phyloP scores from a whole-genome alignment of 75 land plant genomes.

The Cunninghamia lanceolata region DNA sequence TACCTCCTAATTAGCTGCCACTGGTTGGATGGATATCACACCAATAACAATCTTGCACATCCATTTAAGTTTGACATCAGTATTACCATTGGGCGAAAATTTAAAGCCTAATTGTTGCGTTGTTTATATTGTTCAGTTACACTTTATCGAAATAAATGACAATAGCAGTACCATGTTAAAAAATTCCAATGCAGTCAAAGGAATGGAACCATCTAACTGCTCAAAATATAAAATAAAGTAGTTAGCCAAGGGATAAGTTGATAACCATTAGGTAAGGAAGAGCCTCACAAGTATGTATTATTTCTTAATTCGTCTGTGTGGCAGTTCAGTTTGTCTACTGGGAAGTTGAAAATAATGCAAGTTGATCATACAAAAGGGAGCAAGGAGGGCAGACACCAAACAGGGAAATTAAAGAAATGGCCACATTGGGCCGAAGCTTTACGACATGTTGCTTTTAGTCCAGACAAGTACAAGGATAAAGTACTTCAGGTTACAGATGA shows the following conservation, averaged over 20 bases:
- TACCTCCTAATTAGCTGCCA: too few relatives aligned
- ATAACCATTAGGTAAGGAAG: background rate
- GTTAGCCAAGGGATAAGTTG: background rate
- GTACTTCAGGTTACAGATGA: constrained; percentile 30
- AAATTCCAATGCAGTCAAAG: background rate
- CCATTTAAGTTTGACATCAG: too few relatives aligned
- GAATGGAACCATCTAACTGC: background rate
- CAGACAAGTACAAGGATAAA: constrained; percentile 27
- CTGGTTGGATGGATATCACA: too few relatives aligned
- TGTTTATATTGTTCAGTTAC: too few relatives aligned
- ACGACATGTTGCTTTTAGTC: constrained; percentile 29
- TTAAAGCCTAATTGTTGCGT: too few relatives aligned
- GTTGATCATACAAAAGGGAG: background rate
- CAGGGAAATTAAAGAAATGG: constrained; percentile 17
- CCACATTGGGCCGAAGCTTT: constrained; percentile 43
- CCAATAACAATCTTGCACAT: too few relatives aligned
- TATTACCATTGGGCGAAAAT: too few relatives aligned
- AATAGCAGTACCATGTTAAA: too few relatives aligned
- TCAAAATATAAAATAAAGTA: background rate
- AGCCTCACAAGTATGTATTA: background rate
- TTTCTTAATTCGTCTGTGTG: background rate
- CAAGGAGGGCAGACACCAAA: background rate
- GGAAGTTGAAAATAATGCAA: constrained; percentile 8
- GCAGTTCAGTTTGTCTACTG: background rate
- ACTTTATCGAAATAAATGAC: too few relatives aligned